These are phyloP conservation scores for Coemansia sp. DNA, from an alignment of 192 early-diverging fungal genomes.

Conservation along the genomic window DNA sequence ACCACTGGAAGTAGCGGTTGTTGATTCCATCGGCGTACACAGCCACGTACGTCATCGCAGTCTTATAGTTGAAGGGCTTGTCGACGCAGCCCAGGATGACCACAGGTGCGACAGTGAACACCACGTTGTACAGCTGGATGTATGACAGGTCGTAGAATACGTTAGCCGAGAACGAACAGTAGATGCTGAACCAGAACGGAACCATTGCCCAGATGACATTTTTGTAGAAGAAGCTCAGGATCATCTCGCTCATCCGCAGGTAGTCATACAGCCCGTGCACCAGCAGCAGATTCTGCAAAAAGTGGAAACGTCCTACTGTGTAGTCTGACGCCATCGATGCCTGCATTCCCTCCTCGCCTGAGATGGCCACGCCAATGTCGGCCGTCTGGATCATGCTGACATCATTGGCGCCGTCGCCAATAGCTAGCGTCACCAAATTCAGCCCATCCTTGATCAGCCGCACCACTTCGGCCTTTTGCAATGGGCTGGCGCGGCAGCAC, in stretches of 20 bases:
- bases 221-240: constrained; percentile 96
- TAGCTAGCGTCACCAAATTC: constrained; percentile 65
- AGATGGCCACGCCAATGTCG: constrained; percentile 78
- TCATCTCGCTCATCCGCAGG: constrained; percentile 84
- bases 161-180: constrained; percentile 86
- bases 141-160: constrained; percentile 94
- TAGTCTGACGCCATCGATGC: constrained; percentile 96
- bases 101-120: constrained; percentile 69
- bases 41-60: constrained; percentile 58
- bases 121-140: constrained; percentile 84
- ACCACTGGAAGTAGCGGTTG: constrained; percentile 78
- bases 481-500: constrained; percentile 88
- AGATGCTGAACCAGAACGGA: constrained; percentile 94
- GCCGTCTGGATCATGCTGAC: constrained; percentile 98
- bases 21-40: constrained; percentile 85
- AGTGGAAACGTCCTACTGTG: constrained; percentile 88
- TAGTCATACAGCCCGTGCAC: constrained; percentile 95
- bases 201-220: constrained; percentile 92
- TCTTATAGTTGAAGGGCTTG: constrained; percentile 50
- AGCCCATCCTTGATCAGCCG: constrained; percentile 79
- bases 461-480: constrained; percentile 97
- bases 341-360: constrained; percentile 83
- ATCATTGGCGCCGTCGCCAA: constrained; percentile 86
- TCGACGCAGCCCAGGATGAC: constrained; percentile 60
- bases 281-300: constrained; percentile 79